Conservation (phyloP, 495 filamentous ascomycete genomes). For the Cryomyces antarcticus region DNA sequence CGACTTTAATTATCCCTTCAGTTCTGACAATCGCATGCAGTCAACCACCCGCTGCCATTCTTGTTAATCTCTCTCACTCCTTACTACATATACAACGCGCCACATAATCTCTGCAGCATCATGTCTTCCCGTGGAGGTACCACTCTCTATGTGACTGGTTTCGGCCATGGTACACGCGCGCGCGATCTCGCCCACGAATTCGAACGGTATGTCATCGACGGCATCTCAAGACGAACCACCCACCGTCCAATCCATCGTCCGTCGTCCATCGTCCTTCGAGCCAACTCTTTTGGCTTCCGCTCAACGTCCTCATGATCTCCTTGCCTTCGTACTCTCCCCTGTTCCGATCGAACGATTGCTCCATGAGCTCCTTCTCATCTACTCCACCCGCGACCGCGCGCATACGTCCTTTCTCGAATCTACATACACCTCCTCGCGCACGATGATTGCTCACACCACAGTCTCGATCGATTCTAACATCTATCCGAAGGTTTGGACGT, state of each 20-base stretch:
- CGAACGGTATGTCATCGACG: constrained; percentile 76
- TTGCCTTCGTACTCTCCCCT: constrained; percentile 1
- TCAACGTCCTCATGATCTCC: neutral
- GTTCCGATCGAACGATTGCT: constrained; percentile 2
- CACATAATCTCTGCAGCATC: too few species aligned
- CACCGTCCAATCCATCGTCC: constrained; percentile 12
- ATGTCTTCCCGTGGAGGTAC: constrained; percentile 88
- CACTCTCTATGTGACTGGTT: constrained; percentile 93
- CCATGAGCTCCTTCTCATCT: neutral
- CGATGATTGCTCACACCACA: neutral
- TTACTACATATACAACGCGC: too few species aligned
- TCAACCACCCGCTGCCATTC: too few species aligned
- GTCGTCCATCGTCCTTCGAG: constrained; percentile 10
- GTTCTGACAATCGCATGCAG: too few species aligned
- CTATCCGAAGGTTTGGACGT: constrained; percentile 63
- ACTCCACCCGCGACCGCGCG: neutral
- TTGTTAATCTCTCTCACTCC: too few species aligned
- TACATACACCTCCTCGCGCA: neutral
- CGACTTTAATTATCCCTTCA: too few species aligned
- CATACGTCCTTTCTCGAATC: neutral
- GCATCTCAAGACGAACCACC: constrained; percentile 12
- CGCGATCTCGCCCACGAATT: constrained; percentile 99
- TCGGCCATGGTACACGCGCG: constrained; percentile 96
- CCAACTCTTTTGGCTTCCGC: too few species aligned
- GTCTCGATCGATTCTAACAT: constrained; percentile 6